A percentile compares a stretch with the other conserved stretches of the same genome.
Conservation (phyloP, 2,329 filamentous ascomycete species). For the Hypoxylon sp. region DNA sequence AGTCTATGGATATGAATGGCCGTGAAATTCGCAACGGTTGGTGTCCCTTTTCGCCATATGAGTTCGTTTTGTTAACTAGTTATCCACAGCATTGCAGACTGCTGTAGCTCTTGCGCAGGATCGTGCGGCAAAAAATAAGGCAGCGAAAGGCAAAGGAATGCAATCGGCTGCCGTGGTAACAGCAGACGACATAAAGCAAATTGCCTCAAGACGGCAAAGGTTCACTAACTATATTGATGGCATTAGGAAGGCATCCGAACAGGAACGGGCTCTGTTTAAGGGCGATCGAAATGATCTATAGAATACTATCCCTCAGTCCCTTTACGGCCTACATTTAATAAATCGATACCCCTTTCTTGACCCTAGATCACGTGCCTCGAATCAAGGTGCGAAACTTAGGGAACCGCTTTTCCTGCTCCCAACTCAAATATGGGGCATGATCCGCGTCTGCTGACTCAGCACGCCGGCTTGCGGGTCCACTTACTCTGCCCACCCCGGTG, state of each 20-base stretch:
- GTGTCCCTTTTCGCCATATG: neutral
- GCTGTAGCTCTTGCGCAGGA: conserved; percentile 36
- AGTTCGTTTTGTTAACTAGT: neutral
- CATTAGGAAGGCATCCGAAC: neutral
- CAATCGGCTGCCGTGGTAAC: neutral
- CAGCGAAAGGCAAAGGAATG: neutral
- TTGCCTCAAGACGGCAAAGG: conserved; percentile 1
- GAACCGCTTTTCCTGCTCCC: too few relatives aligned
- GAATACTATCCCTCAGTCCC: neutral
- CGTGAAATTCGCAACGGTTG: conserved; percentile 48
- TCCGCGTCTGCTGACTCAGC: too few relatives aligned
- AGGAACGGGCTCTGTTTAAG: conserved; percentile 1
- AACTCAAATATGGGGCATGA: too few relatives aligned
- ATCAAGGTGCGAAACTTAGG: too few relatives aligned
- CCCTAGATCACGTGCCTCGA: too few relatives aligned
- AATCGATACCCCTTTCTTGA: too few relatives aligned
- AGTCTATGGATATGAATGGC: conserved; percentile 45
- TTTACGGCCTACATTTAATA: conserved; percentile 8
- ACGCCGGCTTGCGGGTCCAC: too few relatives aligned
- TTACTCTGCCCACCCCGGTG: too few relatives aligned
- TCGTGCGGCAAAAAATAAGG: neutral
- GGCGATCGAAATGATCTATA: conserved; percentile 6
- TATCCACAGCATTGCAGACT: conserved; percentile 34
- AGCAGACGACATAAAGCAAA: conserved; percentile 7
- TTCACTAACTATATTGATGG: neutral